Evolutionary conservation across 1,284 basidiomycete species (phyloP), one percentile per base, ranked within the genome.

Genomic region (Inonotus obliquus): DNA sequence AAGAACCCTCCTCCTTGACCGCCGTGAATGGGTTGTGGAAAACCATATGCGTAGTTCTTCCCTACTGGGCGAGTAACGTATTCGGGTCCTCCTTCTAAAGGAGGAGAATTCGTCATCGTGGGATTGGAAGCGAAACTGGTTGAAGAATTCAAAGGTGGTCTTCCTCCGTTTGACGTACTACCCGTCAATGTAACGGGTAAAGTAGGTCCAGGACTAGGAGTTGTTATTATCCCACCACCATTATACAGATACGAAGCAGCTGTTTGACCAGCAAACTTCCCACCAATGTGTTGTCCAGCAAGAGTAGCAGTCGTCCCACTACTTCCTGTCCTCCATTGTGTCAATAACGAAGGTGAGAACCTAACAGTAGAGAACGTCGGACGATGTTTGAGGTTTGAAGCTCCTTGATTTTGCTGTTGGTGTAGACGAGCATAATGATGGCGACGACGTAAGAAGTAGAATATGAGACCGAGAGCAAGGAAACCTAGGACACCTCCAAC

Each of bases 401-500:
- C 48, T n/a, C 41, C 41, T 45, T 57, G 39, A 17, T 39, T 41
- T 5, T 47, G 39, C n/a, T 21, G 17, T 4, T 19, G 13, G 2
- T 14, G 48, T 1, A 49, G 23, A 27, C 48, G 21, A 29, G 48
- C 14, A 45, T 21, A 17, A 45, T 5, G 17, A n/a, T 45, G 6
- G 10, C 55, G 44, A 11, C 41, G 55, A 14, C 51, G 32, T 9
- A 23, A 11, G 48, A 48, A 44, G 47, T 54, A 48, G 61, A 63
- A 54, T 11, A 38, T 39, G 41, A 63, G 37, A 25, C 14, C 51
- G 41, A 59, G n/a, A 17, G 45, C 49, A 23, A 35, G 11, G 29
- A 48, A 6, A 41, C 41, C 14, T n/a, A 59, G 29, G n/a, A 58
- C 35, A 27, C 61, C 61, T 1, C 61, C 61, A 23, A 63, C 51